phyloP scores from a whole-genome alignment of 2,329 filamentous ascomycete genomes.

The Teratosphaeria zuluensis region DNA sequence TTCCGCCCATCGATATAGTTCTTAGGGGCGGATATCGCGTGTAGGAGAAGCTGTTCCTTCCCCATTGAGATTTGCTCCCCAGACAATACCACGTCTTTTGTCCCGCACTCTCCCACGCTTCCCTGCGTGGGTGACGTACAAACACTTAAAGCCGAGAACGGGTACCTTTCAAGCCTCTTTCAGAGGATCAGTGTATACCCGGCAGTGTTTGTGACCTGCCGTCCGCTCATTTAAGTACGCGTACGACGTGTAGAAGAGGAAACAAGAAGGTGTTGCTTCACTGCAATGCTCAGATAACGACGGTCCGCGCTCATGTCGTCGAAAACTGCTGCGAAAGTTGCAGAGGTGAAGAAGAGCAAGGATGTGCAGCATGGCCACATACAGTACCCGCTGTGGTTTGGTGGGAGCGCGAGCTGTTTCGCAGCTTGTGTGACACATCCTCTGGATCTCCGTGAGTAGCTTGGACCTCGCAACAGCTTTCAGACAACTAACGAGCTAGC shows the following conservation, averaged over 20 bases:
- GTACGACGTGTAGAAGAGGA: neutral
- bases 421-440: slow-evolving; percentile 89
- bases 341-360: slow-evolving; percentile 28
- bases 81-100: neutral
- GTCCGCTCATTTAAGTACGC: neutral
- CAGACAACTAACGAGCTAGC: slow-evolving; percentile 20
- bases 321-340: slow-evolving; percentile 10
- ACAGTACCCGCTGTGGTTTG: slow-evolving; percentile 66
- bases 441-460: slow-evolving; percentile 68
- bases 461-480: neutral
- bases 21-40: neutral
- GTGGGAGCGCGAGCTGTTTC: slow-evolving; percentile 85
- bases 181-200: slow-evolving; percentile 1
- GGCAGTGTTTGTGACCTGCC: neutral
- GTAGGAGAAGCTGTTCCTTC: neutral
- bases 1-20: neutral
- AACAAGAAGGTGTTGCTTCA: slow-evolving; percentile 1
- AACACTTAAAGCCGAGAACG: neutral
- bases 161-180: neutral
- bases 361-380: slow-evolving; percentile 32
- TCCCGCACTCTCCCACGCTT: neutral
- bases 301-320: slow-evolving; percentile 28
- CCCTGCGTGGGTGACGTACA: neutral
- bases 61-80: neutral
- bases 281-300: slow-evolving; percentile 27